These are phyloP conservation scores for Salix dunnii DNA, from an alignment of 345 rosid genomes.

Conservation along the genomic window DNA sequence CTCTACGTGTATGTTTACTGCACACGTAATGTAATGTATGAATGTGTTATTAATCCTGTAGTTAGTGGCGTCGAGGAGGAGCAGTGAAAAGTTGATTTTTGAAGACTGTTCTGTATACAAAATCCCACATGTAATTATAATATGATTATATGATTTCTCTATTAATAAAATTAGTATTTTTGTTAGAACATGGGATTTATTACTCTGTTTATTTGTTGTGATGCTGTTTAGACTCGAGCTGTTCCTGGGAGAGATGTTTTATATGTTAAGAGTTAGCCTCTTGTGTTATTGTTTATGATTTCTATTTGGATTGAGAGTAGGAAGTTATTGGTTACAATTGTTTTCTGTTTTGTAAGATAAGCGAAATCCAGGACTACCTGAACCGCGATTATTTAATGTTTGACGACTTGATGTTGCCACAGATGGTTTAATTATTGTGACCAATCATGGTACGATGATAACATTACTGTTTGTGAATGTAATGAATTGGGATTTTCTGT, in stretches of 20 bases:
- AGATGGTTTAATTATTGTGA: conserved; percentile 74
- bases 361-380: conserved; percentile 63
- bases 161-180: not conserved
- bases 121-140: conserved; percentile 59
- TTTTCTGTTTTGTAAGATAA: conserved; percentile 45
- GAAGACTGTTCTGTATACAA: conserved; percentile 76
- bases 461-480: not conserved
- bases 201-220: not conserved
- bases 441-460: conserved; percentile 67
- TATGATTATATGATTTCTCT: not conserved
- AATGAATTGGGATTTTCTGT: not conserved
- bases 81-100: conserved; percentile 81
- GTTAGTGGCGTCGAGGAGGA: conserved; percentile 86
- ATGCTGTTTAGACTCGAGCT: conserved; percentile 69
- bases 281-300: not conserved
- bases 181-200: not conserved
- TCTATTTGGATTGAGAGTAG: not conserved
- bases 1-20: not conserved
- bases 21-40: not conserved
- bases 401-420: conserved; percentile 99
- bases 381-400: conserved; percentile 88
- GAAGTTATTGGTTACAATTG: not conserved
- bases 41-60: not conserved
- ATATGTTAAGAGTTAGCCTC: conserved; percentile 78
- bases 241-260: conserved; percentile 72